These are phyloP conservation scores for Uncinocarpus reesii DNA, from an alignment of 2,329 filamentous ascomycete genomes.

Conservation along the genomic window DNA sequence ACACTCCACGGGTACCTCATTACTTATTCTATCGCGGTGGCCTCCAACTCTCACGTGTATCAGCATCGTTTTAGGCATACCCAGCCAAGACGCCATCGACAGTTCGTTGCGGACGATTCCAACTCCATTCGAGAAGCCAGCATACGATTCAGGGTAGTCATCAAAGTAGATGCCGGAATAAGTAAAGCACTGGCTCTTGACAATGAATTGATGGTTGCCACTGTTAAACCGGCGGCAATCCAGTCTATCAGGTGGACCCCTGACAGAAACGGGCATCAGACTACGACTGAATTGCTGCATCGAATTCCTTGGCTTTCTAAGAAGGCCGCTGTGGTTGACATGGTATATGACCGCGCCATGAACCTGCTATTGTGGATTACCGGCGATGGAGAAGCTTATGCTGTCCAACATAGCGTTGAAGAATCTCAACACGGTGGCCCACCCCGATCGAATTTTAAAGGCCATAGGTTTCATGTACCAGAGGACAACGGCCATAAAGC, in stretches of 20 bases:
- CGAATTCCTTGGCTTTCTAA: slow-evolving; percentile 78
- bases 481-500: slow-evolving; percentile 51
- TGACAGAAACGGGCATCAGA: slow-evolving; percentile 70
- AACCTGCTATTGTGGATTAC: slow-evolving; percentile 90
- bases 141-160: slow-evolving; percentile 91
- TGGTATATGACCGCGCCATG: slow-evolving; percentile 94
- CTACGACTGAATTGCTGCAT: slow-evolving; percentile 78
- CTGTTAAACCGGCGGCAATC: slow-evolving; percentile 80
- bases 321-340: slow-evolving; percentile 64
- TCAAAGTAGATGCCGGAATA: slow-evolving; percentile 94
- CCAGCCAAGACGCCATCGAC: slow-evolving; percentile 38
- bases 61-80: slow-evolving; percentile 60
- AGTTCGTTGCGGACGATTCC: slow-evolving; percentile 59
- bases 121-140: slow-evolving; percentile 75
- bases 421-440: slow-evolving; percentile 36
- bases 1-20: slow-evolving; percentile 80
- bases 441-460: slow-evolving; percentile 65
- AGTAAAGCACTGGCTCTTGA: slow-evolving; percentile 78
- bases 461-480: slow-evolving; percentile 80
- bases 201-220: slow-evolving; percentile 85
- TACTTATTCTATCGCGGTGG: slow-evolving; percentile 83
- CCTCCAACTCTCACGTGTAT: slow-evolving; percentile 73
- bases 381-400: slow-evolving; percentile 75
- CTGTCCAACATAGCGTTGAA: slow-evolving; percentile 60
- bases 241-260: slow-evolving; percentile 95